A percentile compares a stretch with the other conserved stretches of the same genome.
These are phyloP conservation scores for Geotrichum europaeum DNA, from an alignment of 1,139 yeast genomes.

Conservation along the genomic window DNA sequence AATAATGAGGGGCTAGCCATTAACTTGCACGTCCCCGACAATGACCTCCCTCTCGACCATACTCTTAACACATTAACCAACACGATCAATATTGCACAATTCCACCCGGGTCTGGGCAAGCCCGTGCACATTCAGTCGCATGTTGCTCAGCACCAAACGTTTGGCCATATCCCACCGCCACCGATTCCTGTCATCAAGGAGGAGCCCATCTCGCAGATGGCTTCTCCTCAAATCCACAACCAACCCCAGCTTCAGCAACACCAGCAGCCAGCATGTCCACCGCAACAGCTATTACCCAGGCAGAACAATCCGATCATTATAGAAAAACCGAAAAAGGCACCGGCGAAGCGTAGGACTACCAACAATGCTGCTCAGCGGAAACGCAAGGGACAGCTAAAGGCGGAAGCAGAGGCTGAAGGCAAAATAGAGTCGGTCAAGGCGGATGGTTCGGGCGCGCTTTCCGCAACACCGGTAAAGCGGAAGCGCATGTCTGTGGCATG, in stretches of 20 bases:
- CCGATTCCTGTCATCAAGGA: not conserved
- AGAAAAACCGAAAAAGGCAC: not conserved
- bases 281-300: not conserved
- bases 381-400: not conserved
- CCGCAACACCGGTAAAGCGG: constrained; percentile 11
- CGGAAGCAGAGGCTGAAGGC: not conserved
- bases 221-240: not conserved
- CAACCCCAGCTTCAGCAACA: not conserved
- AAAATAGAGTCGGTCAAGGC: not conserved
- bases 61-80: not conserved
- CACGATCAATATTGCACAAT: not conserved
- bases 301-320: not conserved
- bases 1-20: not conserved
- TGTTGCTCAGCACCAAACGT: not conserved
- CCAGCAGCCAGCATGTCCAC: not conserved
- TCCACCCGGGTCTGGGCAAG: not conserved
- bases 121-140: not conserved
- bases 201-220: not conserved
- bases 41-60: not conserved
- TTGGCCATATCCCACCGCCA: not conserved
- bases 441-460: not conserved
- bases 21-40: not conserved
- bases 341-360: not conserved
- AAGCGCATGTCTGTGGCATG: constrained; percentile 56
- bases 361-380: not conserved